These are phyloP conservation scores for Gloeopeniophorella convolvens DNA, from an alignment of 768 basidiomycete species.

Conservation along the genomic window DNA sequence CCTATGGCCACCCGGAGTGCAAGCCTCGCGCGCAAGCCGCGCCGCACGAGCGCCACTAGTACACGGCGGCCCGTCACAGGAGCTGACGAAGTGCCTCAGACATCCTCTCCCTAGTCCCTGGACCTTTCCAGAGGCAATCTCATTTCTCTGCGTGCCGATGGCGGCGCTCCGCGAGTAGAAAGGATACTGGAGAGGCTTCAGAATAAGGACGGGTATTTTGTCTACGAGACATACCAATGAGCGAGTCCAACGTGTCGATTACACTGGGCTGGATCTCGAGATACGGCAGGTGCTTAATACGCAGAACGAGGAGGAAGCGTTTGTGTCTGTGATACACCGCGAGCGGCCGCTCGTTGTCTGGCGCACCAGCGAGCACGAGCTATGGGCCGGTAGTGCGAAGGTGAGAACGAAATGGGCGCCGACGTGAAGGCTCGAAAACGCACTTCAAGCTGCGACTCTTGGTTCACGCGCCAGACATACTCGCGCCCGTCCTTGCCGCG, in stretches of 20 bases:
- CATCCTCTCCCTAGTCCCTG: too few relatives aligned
- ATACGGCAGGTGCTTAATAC: slow-evolving; percentile 32
- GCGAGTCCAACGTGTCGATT: slow-evolving; percentile 30
- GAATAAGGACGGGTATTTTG: background rate
- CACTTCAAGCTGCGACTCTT: slow-evolving; percentile 22
- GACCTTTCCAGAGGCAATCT: too few relatives aligned
- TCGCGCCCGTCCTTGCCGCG: slow-evolving; percentile 25
- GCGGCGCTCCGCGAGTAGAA: slow-evolving; percentile 28
- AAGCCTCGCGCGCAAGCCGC: too few relatives aligned
- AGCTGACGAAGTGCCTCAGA: too few relatives aligned
- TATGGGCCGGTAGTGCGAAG: slow-evolving; percentile 10
- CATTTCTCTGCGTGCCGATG: slow-evolving; percentile 19
- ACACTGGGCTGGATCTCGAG: slow-evolving; percentile 31
- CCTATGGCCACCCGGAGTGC: too few relatives aligned
- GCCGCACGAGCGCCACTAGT: too few relatives aligned
- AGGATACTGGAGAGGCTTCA: slow-evolving; percentile 25
- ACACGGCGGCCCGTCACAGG: too few relatives aligned
- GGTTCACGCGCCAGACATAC: slow-evolving; percentile 27
- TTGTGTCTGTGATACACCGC: slow-evolving; percentile 32
- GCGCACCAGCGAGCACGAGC: slow-evolving; percentile 29
- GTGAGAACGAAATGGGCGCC: background rate
- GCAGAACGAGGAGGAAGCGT: slow-evolving; percentile 30
- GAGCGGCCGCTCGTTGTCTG: slow-evolving; percentile 27
- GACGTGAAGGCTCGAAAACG: background rate
- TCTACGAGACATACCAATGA: slow-evolving; percentile 28